A percentile compares a stretch with the other conserved stretches of the same genome.
phyloP scores from a whole-genome alignment of 1,284 basidiomycete species.

The Ceratorhiza oryzae-sativae region DNA sequence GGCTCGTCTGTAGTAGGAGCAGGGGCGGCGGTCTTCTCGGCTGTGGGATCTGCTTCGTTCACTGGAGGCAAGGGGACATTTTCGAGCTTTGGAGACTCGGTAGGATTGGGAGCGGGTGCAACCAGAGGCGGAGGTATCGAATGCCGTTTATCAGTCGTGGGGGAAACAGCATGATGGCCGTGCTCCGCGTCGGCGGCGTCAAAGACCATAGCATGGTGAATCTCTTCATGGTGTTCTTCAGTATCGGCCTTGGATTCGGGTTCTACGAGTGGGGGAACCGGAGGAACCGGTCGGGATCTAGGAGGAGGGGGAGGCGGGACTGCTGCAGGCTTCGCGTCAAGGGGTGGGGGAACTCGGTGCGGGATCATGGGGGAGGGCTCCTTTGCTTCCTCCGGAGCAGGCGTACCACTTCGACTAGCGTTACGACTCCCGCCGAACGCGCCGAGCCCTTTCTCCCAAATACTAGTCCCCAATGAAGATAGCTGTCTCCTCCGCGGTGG shows the following conservation, averaged over 20 bases:
- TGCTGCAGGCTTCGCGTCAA: slow-evolving; percentile 12
- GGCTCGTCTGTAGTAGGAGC: slow-evolving; percentile 40
- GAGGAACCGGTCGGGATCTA: slow-evolving; percentile 29
- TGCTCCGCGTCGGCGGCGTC: slow-evolving; percentile 20
- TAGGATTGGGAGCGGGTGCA: not conserved
- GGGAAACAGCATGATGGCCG: slow-evolving; percentile 25
- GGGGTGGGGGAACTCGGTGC: slow-evolving; percentile 33
- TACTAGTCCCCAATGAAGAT: slow-evolving; percentile 32
- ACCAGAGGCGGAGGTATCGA: slow-evolving; percentile 8
- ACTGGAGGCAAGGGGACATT: not conserved
- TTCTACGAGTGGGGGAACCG: not conserved
- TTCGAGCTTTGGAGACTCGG: slow-evolving; percentile 1
- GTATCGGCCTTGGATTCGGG: not conserved
- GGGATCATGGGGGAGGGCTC: slow-evolving; percentile 10
- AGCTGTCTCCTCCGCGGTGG: slow-evolving; percentile 39
- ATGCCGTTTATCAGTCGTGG: slow-evolving; percentile 19
- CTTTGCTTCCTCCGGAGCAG: slow-evolving; percentile 23
- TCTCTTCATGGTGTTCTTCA: slow-evolving; percentile 17
- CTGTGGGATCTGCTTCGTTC: not conserved
- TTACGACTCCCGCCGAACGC: slow-evolving; percentile 39
- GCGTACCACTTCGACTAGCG: slow-evolving; percentile 38
- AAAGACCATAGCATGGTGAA: slow-evolving; percentile 33
- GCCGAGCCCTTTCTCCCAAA: slow-evolving; percentile 41
- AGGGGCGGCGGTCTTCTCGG: slow-evolving; percentile 46
- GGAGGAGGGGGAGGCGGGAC: slow-evolving; percentile 38